Evolutionary conservation across 2,329 filamentous ascomycete genomes (phyloP), one percentile per base, ranked within the genome.

Genomic region (Clonostachys sp.): DNA sequence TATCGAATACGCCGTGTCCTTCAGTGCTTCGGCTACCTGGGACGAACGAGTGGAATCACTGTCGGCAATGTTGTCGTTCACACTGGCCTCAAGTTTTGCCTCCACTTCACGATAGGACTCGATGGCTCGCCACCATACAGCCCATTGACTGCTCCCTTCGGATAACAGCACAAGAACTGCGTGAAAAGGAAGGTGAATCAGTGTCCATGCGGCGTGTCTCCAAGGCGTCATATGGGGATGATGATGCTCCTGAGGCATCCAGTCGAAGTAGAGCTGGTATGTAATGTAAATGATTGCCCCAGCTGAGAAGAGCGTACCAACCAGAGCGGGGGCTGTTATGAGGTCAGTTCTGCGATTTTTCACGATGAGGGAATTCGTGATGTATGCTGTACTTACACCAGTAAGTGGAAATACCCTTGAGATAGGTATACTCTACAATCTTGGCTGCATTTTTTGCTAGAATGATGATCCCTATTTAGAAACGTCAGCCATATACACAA

Each of bases 361-460:
- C 8, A 30, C 7, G 24, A 30, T 30, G 9, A 30, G 10, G 24
- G 24, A 10, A 6, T 5, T 30, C 9, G 24, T 24, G 9, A 24
- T 8, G 3, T 24, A 2, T 9, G 8, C 2, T 30, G 2, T 10
- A 10, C 24, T 30, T 30, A 30, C 24, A 30, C 24, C 24, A 30
- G 24, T 30, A 30, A 5, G 24, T 30, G 4, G 24, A 30, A 30
- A 30, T 30, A 30, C 24, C 24, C 8, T 30, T 30, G 24, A 30
- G 24, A 30, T 30, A 30, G 9, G 24, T 30, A 30, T 30, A 30
- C 9, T 73, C 64, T 1, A 73, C 71, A 9, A 76, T 65, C 1
- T 70, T 75, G 38, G 75, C 77, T n/a, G 85, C 77, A 35, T 69
- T 69, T 47, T 30, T 30, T 68, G 64, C 2, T 66, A 64, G 9